Evolutionary conservation across 257 asterid species (phyloP), one percentile per base, ranked within the genome.

Genomic region (Capsicum baccatum): DNA sequence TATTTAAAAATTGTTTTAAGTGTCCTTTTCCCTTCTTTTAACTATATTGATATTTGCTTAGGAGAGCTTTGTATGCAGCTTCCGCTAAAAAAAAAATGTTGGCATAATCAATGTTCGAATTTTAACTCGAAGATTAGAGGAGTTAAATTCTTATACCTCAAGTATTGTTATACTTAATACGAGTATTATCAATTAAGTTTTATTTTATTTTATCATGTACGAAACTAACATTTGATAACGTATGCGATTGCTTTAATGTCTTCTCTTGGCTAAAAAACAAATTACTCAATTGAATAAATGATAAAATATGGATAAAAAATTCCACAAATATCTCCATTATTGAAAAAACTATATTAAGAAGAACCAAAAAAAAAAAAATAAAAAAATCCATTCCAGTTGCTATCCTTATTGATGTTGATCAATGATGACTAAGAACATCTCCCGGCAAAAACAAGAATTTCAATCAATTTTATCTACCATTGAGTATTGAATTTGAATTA

Each of bases 291-390:
- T 26, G 33, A 26, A 26, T 26, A 26, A 26, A 26, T 26, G 33
- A 26, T 26, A 26, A 26, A 26, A 26, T 62, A 62, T 19, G 15
- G 0, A 35, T 62, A 62, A 62, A 9, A 0, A 8, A 19, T 15
- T 2, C 0, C 1, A 7, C 26, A 4, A 0, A 9, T 60, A 19
- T 8, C 33, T 8, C 5, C 0, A n/a, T 59, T n/a, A 59, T n/a
- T 58, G 9, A 58, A 58, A 26, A 26, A 26, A 26, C 26, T 26
- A 26, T 26, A 26, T 26, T 26, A 26, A 26, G 26, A 26, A 26
- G 26, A 26, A 26, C 26, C 26, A 26, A 0, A 26, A 26, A 26
- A 26, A 26, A 26, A 26, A 0, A 26, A 26, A 26, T 0, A 21
- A 21, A 26, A 26, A 26, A 26, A 26, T 26, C 26, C 26, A 26